Conservation (phyloP, 78 protist genomes). For the Dictyostelium brefeldianum region DNA sequence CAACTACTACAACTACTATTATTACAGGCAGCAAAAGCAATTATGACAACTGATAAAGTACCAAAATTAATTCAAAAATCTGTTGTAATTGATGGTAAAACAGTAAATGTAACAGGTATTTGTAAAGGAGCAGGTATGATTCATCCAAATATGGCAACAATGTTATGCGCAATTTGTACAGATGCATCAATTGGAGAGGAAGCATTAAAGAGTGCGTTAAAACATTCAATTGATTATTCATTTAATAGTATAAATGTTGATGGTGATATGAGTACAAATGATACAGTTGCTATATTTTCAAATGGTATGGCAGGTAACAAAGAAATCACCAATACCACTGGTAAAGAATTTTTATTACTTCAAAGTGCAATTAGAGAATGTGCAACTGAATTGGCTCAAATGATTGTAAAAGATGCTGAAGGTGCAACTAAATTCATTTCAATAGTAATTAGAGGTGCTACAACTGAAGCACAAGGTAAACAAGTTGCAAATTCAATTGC, state of each 20-base stretch:
- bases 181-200: slow-evolving; percentile 63
- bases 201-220: slow-evolving; percentile 18
- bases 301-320: slow-evolving; percentile 68
- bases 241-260: slow-evolving; percentile 86
- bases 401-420: slow-evolving; percentile 86
- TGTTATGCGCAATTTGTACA: slow-evolving; percentile 74
- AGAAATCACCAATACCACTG: not conserved
- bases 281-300: slow-evolving; percentile 67
- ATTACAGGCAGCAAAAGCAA: slow-evolving; percentile 76
- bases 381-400: slow-evolving; percentile 43
- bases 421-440: slow-evolving; percentile 84
- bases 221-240: slow-evolving; percentile 76
- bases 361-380: slow-evolving; percentile 49
- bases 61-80: slow-evolving; percentile 56
- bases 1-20: not conserved
- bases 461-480: slow-evolving; percentile 22
- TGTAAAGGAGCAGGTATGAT: slow-evolving; percentile 92
- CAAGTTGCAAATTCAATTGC: slow-evolving; percentile 42
- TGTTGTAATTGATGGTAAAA: slow-evolving; percentile 1
- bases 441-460: slow-evolving; percentile 45
- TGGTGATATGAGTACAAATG: slow-evolving; percentile 87
- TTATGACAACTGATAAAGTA: slow-evolving; percentile 88
- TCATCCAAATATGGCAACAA: slow-evolving; percentile 87
- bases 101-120: slow-evolving; percentile 70
- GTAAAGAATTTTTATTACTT: slow-evolving; percentile 7